A percentile compares a stretch with the other conserved stretches of the same genome.
These are phyloP conservation scores for Boletus vermiculosoides DNA, from an alignment of 768 basidiomycete species.

Conservation along the genomic window DNA sequence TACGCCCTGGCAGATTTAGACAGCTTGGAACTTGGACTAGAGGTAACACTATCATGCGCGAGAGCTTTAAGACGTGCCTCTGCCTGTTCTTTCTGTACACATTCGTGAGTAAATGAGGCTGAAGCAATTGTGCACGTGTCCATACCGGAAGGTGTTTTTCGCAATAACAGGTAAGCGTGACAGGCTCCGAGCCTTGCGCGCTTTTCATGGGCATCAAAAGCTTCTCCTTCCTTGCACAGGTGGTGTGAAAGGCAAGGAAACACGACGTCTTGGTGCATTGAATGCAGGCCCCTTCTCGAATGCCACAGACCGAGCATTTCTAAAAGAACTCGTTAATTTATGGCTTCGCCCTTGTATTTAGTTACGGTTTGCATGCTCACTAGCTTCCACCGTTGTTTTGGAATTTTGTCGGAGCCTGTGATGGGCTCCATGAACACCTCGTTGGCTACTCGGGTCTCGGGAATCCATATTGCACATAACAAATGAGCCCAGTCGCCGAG, in stretches of 20 bases:
- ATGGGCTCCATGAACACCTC: slow-evolving; percentile 99
- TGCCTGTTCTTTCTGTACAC: slow-evolving; percentile 61
- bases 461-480: slow-evolving; percentile 96
- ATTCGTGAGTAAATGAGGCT: neutral
- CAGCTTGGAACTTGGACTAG: slow-evolving; percentile 41
- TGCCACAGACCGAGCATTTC: slow-evolving; percentile 67
- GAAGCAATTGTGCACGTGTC: neutral
- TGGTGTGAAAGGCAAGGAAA: slow-evolving; percentile 91
- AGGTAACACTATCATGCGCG: slow-evolving; percentile 41
- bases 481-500: slow-evolving; percentile 95
- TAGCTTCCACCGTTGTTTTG: slow-evolving; percentile 91
- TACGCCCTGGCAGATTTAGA: slow-evolving; percentile 88
- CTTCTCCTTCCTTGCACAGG: slow-evolving; percentile 88
- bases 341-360: neutral
- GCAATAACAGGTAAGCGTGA: slow-evolving; percentile 77
- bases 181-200: slow-evolving; percentile 69
- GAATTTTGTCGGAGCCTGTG: slow-evolving; percentile 81
- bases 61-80: slow-evolving; percentile 59
- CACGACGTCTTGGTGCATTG: slow-evolving; percentile 91
- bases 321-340: slow-evolving; percentile 16
- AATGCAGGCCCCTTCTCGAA: slow-evolving; percentile 81
- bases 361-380: slow-evolving; percentile 45
- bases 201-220: slow-evolving; percentile 86
- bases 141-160: slow-evolving; percentile 89
- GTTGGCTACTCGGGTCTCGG: slow-evolving; percentile 90